These are phyloP conservation scores for Bassia scoparia DNA, from an alignment of 148 eudicot species.

Conservation along the genomic window DNA sequence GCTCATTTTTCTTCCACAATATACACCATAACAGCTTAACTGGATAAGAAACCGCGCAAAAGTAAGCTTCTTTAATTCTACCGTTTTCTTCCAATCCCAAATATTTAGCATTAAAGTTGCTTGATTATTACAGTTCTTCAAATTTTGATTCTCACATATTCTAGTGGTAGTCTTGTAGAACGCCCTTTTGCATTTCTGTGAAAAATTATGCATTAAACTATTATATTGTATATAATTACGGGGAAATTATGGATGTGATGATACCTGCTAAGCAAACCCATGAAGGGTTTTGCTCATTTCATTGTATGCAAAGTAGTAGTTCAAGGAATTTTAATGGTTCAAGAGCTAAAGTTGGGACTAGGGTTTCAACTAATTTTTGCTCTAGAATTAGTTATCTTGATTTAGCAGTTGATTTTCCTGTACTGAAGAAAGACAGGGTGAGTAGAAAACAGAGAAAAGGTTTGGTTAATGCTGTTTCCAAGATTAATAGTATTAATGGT, in stretches of 20 bases:
- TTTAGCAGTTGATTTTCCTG: constrained; percentile 13
- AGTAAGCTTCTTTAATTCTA: constrained; percentile 11
- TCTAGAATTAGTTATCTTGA: constrained; percentile 21
- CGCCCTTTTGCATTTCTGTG: background rate
- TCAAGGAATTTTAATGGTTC: constrained; percentile 13
- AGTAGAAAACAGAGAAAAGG: constrained; percentile 22
- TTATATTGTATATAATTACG: constrained; percentile 1
- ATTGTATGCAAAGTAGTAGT: constrained; percentile 23
- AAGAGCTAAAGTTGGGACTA: constrained; percentile 26
- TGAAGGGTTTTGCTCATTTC: constrained; percentile 53
- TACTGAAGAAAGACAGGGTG: constrained; percentile 24
- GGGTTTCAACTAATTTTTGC: constrained; percentile 31
- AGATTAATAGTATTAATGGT: constrained; percentile 42
- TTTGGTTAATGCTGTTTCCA: constrained; percentile 40
- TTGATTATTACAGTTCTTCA: too few species aligned
- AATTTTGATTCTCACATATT: background rate
- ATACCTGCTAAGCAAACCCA: constrained; percentile 42
- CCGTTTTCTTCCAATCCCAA: background rate
- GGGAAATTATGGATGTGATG: constrained; percentile 35
- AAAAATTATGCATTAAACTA: constrained; percentile 1
- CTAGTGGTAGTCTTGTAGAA: background rate
- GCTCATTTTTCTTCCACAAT: background rate
- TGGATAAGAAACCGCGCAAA: constrained; percentile 15
- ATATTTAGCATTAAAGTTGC: background rate
- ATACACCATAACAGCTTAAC: background rate